Percentiles rank a stretch among this genome's conserved stretches.
Evolutionary conservation across 441 rosid species (phyloP).

Genomic region (Populus hybrid): DNA sequence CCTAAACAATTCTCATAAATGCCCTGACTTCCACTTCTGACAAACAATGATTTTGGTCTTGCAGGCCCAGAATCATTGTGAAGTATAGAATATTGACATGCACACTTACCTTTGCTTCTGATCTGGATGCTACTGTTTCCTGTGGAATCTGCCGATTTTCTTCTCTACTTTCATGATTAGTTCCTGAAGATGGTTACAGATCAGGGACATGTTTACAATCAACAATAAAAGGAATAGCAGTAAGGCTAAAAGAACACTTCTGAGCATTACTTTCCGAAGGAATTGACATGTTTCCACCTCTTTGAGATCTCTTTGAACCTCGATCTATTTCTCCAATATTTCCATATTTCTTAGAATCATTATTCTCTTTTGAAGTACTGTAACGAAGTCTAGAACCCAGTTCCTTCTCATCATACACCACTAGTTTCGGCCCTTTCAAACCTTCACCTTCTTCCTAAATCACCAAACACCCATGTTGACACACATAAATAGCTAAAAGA

Average conservation of each 20-base stretch:
- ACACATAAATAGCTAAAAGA: conserved; percentile 12
- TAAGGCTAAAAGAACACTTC: conserved; percentile 16
- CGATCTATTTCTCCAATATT: conserved; percentile 21
- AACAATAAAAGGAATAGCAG: conserved; percentile 6
- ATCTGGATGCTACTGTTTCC: conserved; percentile 18
- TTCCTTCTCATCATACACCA: conserved; percentile 53
- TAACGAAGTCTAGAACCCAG: conserved; percentile 37
- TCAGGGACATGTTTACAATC: conserved; percentile 13
- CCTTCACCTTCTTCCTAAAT: conserved; percentile 62
- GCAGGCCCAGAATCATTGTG: background rate
- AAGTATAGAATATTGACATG: conserved; percentile 1
- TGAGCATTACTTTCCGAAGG: conserved; percentile 41
- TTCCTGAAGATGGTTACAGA: conserved; percentile 40
- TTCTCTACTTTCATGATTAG: conserved; percentile 32
- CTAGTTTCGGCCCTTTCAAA: conserved; percentile 67
- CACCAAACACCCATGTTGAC: conserved; percentile 9
- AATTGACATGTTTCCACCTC: conserved; percentile 24
- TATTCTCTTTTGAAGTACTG: conserved; percentile 24
- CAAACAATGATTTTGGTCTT: background rate
- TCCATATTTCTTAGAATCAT: conserved; percentile 24
- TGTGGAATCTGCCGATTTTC: conserved; percentile 30
- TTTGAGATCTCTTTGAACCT: conserved; percentile 27
- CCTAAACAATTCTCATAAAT: background rate
- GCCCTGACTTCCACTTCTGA: background rate
- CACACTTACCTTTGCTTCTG: conserved; percentile 46